Percentiles rank a stretch among this genome's conserved stretches.
These are phyloP conservation scores for Mycena metata DNA, from an alignment of 768 basidiomycete genomes.

Conservation along the genomic window DNA sequence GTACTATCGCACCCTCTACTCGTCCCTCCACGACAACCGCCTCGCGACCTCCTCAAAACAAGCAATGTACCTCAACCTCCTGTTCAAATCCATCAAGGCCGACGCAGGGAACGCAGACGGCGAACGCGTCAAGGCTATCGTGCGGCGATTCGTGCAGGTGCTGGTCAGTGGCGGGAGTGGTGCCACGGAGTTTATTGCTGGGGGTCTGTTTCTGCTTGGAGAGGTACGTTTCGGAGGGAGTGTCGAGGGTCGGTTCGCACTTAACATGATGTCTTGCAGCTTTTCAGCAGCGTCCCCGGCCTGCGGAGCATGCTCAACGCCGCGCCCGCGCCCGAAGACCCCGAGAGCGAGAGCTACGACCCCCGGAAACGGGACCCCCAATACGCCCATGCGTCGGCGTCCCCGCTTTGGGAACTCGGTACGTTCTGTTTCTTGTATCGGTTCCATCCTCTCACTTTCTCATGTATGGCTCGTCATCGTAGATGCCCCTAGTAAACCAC, in stretches of 20 bases:
- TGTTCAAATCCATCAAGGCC: slow-evolving; percentile 91
- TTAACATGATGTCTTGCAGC: slow-evolving; percentile 39
- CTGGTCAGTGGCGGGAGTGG: slow-evolving; percentile 78
- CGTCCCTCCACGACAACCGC: slow-evolving; percentile 87
- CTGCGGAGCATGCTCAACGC: slow-evolving; percentile 56
- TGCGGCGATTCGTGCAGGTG: slow-evolving; percentile 87
- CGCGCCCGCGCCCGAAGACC: slow-evolving; percentile 37
- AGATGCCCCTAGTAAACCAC: slow-evolving; percentile 87
- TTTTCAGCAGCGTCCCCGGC: slow-evolving; percentile 59
- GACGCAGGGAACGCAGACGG: slow-evolving; percentile 58
- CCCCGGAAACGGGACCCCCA: slow-evolving; percentile 91
- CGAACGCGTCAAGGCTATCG: slow-evolving; percentile 81
- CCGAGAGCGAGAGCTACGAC: slow-evolving; percentile 72
- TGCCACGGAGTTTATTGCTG: slow-evolving; percentile 89
- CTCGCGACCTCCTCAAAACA: slow-evolving; percentile 90
- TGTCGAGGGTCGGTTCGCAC: not conserved
- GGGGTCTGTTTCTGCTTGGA: slow-evolving; percentile 87
- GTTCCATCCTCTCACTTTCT: not conserved
- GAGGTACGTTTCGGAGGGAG: slow-evolving; percentile 68
- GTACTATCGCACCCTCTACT: slow-evolving; percentile 89
- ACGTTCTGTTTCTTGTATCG: slow-evolving; percentile 44
- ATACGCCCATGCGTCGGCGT: slow-evolving; percentile 83
- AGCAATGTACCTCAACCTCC: slow-evolving; percentile 94
- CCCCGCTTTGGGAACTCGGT: slow-evolving; percentile 94
- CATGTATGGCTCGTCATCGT: not conserved